phyloP scores from a whole-genome alignment of 108 stramenopile genomes.

The Pseudonitzschia delicatissima region DNA sequence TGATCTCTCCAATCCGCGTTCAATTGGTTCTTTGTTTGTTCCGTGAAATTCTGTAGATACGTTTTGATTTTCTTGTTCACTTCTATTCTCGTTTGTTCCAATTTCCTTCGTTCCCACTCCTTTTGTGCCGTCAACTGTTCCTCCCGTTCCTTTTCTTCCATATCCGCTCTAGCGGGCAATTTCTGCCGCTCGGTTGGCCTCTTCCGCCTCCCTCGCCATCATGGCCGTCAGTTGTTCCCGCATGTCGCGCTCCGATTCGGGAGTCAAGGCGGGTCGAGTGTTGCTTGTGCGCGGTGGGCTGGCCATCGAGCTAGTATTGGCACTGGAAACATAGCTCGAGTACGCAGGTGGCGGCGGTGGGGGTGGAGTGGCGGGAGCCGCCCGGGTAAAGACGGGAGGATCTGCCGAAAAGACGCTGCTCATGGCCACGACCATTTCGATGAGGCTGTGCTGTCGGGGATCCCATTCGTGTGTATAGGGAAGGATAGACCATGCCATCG shows the following conservation, averaged over 20 bases:
- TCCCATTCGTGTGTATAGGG: conserved; percentile 95
- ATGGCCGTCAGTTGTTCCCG: conserved; percentile 34
- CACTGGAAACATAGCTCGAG: conserved; percentile 8
- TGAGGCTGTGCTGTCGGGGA: conserved; percentile 60
- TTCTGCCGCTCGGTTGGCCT: conserved; percentile 49
- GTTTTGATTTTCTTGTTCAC: conserved; percentile 43
- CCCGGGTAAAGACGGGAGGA: conserved; percentile 89
- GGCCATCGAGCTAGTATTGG: not conserved
- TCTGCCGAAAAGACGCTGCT: conserved; percentile 87
- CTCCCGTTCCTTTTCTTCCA: conserved; percentile 35
- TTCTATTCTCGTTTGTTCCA: conserved; percentile 33
- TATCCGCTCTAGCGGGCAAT: conserved; percentile 37
- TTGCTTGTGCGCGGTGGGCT: not conserved
- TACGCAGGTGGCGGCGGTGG: conserved; percentile 26
- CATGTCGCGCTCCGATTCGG: conserved; percentile 28
- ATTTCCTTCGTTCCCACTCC: conserved; percentile 42
- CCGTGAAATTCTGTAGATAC: conserved; percentile 32
- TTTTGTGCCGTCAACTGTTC: conserved; percentile 29
- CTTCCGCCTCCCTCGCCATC: conserved; percentile 47
- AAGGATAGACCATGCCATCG: conserved; percentile 91
- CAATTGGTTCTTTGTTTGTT: conserved; percentile 34
- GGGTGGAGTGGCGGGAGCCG: conserved; percentile 30
- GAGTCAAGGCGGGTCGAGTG: no score
- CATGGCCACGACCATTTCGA: conserved; percentile 79
- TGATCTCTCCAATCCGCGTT: conserved; percentile 54